Conservation (phyloP, 805 yeast genomes). For the Blastobotrys parvus region DNA sequence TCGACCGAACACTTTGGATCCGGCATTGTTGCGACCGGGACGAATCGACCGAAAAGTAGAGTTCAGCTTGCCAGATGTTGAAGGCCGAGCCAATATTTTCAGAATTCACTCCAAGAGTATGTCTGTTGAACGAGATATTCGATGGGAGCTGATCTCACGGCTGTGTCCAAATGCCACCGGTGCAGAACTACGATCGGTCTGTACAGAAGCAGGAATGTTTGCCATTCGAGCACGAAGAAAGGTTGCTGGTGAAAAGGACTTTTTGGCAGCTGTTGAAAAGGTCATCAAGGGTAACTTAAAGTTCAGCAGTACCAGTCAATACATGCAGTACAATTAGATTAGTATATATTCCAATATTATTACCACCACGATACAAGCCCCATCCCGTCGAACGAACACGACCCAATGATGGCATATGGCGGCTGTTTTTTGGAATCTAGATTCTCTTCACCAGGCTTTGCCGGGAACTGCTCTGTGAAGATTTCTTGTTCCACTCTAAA, state of each 20-base stretch:
- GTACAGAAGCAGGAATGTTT: slow-evolving; percentile 99
- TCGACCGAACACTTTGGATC: slow-evolving; percentile 96
- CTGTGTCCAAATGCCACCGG: slow-evolving; percentile 98
- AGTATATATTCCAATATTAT: slow-evolving; percentile 17
- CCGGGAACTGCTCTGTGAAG: slow-evolving; percentile 77
- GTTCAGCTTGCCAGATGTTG: slow-evolving; percentile 91
- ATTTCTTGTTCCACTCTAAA: slow-evolving; percentile 87
- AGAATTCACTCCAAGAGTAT: slow-evolving; percentile 95
- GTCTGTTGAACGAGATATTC: slow-evolving; percentile 94
- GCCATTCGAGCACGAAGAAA: slow-evolving; percentile 97
- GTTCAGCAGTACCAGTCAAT: slow-evolving; percentile 93
- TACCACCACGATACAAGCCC: slow-evolving; percentile 98
- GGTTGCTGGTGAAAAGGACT: slow-evolving; percentile 97
- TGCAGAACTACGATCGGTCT: slow-evolving; percentile 95
- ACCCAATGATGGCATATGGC: slow-evolving; percentile 77
- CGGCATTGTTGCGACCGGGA: slow-evolving; percentile 96
- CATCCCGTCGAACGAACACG: slow-evolving; percentile 95
- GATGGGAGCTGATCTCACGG: slow-evolving; percentile 98
- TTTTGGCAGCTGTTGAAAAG: slow-evolving; percentile 94
- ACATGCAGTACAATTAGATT: slow-evolving; percentile 88
- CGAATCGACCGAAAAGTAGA: slow-evolving; percentile 98
- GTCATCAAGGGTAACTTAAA: slow-evolving; percentile 98
- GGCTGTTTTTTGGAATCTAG: slow-evolving; percentile 37
- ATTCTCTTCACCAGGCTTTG: slow-evolving; percentile 39
- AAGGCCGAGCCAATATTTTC: slow-evolving; percentile 96